A percentile compares a stretch with the other conserved stretches of the same genome.
These are phyloP conservation scores for Malassezia vespertilionis DNA, from an alignment of 1,284 basidiomycete species.

Conservation along the genomic window DNA sequence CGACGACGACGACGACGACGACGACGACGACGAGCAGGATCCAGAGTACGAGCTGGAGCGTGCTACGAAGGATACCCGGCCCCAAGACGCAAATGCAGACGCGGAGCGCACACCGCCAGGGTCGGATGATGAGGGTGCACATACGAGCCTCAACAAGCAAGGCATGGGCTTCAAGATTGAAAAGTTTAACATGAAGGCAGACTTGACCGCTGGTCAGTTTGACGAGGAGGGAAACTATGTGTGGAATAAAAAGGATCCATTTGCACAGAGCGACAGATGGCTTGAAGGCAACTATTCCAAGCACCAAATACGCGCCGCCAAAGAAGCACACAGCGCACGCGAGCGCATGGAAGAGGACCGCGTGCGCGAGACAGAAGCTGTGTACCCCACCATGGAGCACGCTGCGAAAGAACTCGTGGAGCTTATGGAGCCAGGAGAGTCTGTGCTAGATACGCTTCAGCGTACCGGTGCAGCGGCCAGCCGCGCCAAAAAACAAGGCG, in stretches of 20 bases:
- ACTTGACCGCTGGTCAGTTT: constrained; percentile 95
- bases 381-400: constrained; percentile 56
- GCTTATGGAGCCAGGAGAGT: constrained; percentile 75
- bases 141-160: constrained; percentile 6
- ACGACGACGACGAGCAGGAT: constrained; percentile 32
- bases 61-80: constrained; percentile 15
- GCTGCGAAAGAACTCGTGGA: constrained; percentile 49
- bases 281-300: constrained; percentile 73
- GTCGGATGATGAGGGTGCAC: constrained; percentile 17
- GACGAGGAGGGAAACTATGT: constrained; percentile 80
- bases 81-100: constrained; percentile 24
- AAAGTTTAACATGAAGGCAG: constrained; percentile 96
- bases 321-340: constrained; percentile 55
- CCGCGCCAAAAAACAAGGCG: constrained; percentile 28
- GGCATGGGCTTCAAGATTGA: constrained; percentile 85
- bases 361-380: constrained; percentile 61
- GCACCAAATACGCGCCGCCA: constrained; percentile 70
- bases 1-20: constrained; percentile 30
- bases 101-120: constrained; percentile 31
- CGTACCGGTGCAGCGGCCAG: constrained; percentile 59
- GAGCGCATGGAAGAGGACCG: constrained; percentile 49
- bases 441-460: constrained; percentile 76
- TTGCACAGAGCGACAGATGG: constrained; percentile 88
- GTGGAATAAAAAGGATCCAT: constrained; percentile 67
- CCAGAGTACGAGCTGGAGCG: constrained; percentile 35